These are phyloP conservation scores for Raphidocelis subcapitata DNA, from an alignment of 139 green algal species.

Conservation along the genomic window DNA sequence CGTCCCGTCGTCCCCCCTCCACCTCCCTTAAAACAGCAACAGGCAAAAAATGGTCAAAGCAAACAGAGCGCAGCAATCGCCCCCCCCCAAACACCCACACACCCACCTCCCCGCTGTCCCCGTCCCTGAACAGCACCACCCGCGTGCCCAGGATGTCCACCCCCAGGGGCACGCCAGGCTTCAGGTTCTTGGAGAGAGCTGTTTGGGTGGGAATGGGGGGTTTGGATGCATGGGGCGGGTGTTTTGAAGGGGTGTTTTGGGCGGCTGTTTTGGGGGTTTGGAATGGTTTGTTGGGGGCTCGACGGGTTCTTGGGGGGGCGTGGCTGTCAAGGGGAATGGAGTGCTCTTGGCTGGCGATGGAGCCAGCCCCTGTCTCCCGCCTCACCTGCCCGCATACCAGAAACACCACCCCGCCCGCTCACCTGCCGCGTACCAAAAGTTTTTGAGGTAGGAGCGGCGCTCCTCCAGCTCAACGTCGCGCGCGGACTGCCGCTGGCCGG, in stretches of 20 bases:
- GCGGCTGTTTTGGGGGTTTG: too few relatives aligned
- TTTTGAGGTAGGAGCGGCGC: constrained; percentile 58
- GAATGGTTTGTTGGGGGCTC: background rate
- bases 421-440: constrained; percentile 77
- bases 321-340: too few relatives aligned
- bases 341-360: too few relatives aligned
- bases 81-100: background rate
- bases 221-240: too few relatives aligned
- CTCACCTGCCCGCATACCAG: too few relatives aligned
- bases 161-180: constrained; percentile 47
- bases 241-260: background rate
- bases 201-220: background rate
- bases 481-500: constrained; percentile 37
- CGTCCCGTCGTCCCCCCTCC: too few relatives aligned
- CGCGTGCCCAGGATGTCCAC: constrained; percentile 74
- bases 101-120: constrained; percentile 35
- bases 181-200: constrained; percentile 61
- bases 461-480: constrained; percentile 60
- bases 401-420: constrained; percentile 1
- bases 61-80: background rate
- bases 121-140: constrained; percentile 72
- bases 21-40: too few relatives aligned
- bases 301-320: too few relatives aligned
- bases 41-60: too few relatives aligned
- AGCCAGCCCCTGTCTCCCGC: too few relatives aligned